A percentile compares a stretch with the other conserved stretches of the same genome.
Conservation (phyloP, 495 filamentous ascomycete species). For the Aspergillus haitiensis region DNA sequence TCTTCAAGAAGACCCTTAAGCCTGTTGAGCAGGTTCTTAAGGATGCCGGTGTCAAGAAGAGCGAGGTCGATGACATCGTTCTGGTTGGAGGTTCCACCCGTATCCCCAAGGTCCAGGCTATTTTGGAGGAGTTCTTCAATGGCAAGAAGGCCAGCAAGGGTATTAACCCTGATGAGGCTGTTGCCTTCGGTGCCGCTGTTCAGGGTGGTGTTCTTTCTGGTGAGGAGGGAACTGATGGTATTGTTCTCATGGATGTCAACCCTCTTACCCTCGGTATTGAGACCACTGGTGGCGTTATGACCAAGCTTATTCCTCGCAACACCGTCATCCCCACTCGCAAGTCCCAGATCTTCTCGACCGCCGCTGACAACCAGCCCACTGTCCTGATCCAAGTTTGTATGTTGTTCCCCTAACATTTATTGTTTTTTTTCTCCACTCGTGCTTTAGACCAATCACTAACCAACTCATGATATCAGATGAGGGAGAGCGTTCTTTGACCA, state of each 20-base stretch:
- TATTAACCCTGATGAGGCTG: slow-evolving; percentile 98
- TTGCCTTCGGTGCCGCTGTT: slow-evolving; percentile 95
- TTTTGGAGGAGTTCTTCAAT: slow-evolving; percentile 93
- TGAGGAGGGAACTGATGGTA: slow-evolving; percentile 70
- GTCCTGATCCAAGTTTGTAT: slow-evolving; percentile 92
- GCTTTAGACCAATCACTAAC: slow-evolving; percentile 4
- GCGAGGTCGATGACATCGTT: slow-evolving; percentile 83
- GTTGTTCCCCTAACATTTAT: slow-evolving; percentile 13
- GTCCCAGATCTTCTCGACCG: slow-evolving; percentile 96
- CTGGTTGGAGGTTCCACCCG: slow-evolving; percentile 91
- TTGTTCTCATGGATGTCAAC: slow-evolving; percentile 98
- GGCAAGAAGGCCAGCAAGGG: slow-evolving; percentile 97
- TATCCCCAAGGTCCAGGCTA: slow-evolving; percentile 94
- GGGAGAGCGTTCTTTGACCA: slow-evolving; percentile 93
- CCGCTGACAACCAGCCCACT: slow-evolving; percentile 96
- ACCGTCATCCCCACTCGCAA: slow-evolving; percentile 96
- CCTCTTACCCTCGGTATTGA: slow-evolving; percentile 97
- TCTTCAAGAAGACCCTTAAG: slow-evolving; percentile 99
- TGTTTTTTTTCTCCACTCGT: neutral
- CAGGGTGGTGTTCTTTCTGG: slow-evolving; percentile 94
- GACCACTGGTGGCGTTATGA: slow-evolving; percentile 98
- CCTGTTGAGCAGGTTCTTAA: slow-evolving; percentile 97
- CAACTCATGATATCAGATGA: slow-evolving; percentile 54
- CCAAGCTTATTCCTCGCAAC: slow-evolving; percentile 92
- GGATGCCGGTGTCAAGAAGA: slow-evolving; percentile 88